These are phyloP conservation scores for Vigna radiata DNA, from an alignment of 306 rosid species.

Conservation along the genomic window DNA sequence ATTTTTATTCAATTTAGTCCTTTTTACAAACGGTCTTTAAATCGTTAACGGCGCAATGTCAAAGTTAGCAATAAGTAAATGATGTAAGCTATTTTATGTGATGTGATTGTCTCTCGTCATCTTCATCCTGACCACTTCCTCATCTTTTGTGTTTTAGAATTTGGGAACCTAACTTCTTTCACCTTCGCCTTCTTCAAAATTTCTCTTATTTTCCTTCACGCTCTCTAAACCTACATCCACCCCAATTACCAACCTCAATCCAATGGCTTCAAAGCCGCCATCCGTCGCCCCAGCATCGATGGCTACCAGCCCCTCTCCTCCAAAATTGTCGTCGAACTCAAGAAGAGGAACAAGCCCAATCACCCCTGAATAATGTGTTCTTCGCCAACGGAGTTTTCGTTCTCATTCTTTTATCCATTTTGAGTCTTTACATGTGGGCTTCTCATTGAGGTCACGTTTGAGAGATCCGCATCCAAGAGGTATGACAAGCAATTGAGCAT, in stretches of 20 bases:
- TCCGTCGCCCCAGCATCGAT: slow-evolving; percentile 70
- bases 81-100: too few species aligned
- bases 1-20: too few species aligned
- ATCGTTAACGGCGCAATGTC: too few species aligned
- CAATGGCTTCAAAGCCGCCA: slow-evolving; percentile 69
- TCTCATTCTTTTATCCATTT: slow-evolving; percentile 32
- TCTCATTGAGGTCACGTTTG: slow-evolving; percentile 58
- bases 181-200: slow-evolving; percentile 66
- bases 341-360: too few species aligned
- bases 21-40: too few species aligned
- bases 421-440: slow-evolving; percentile 53
- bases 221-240: slow-evolving; percentile 82
- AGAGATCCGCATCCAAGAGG: slow-evolving; percentile 81
- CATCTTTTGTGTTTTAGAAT: too few species aligned
- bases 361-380: too few species aligned
- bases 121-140: too few species aligned
- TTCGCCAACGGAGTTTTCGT: too few species aligned
- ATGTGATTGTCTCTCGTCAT: too few species aligned
- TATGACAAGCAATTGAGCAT: slow-evolving; percentile 78
- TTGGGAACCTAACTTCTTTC: neutral
- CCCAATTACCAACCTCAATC: slow-evolving; percentile 63
- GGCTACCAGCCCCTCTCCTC: slow-evolving; percentile 39
- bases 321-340: too few species aligned
- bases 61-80: too few species aligned
- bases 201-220: slow-evolving; percentile 73